phyloP scores from a whole-genome alignment of 257 asterid species.

The Plectranthus barbatus region DNA sequence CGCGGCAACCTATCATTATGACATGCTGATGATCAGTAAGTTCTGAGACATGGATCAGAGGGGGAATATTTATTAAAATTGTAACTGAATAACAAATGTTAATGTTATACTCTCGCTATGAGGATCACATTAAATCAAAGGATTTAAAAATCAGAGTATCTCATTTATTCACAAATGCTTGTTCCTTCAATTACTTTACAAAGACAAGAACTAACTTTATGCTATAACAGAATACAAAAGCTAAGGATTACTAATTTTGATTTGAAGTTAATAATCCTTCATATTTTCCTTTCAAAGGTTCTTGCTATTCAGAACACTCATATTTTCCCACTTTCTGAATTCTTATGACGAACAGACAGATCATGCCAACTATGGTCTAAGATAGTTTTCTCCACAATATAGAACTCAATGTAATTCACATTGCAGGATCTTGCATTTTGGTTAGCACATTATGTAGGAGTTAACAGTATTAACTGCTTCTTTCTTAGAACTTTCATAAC shows the following conservation, averaged over 20 bases:
- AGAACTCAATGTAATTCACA: neutral
- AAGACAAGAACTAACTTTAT: no score
- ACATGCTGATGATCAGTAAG: constrained; percentile 13
- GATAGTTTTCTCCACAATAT: neutral
- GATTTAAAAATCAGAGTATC: neutral
- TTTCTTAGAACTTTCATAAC: neutral
- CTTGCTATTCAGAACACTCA: neutral
- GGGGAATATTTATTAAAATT: neutral
- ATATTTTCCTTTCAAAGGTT: neutral
- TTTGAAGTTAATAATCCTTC: neutral
- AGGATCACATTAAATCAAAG: neutral
- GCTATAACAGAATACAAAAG: neutral
- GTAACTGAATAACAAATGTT: neutral
- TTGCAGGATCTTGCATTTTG: neutral
- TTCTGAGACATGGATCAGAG: neutral
- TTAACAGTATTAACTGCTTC: neutral
- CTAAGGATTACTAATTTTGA: neutral
- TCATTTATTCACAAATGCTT: neutral
- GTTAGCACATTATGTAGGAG: neutral
- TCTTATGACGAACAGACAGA: neutral
- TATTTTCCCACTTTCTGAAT: neutral
- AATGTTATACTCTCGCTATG: neutral
- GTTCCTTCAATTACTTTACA: neutral
- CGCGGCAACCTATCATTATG: constrained; percentile 64
- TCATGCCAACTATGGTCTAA: neutral